These are phyloP conservation scores for Colletotrichum eleusines DNA, from an alignment of 2,329 filamentous ascomycete species.

Conservation along the genomic window DNA sequence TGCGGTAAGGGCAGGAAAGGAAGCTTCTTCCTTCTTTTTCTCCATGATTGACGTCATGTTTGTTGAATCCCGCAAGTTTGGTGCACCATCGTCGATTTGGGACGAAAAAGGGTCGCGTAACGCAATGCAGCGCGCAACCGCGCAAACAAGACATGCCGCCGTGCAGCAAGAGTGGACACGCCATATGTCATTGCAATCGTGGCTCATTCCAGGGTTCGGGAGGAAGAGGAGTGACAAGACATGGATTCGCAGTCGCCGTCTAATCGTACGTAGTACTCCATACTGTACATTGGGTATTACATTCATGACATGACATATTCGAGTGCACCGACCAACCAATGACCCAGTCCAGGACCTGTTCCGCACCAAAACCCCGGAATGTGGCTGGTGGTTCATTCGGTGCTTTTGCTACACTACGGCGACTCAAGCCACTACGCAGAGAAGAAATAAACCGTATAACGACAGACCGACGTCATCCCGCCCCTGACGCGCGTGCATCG, in stretches of 20 bases:
- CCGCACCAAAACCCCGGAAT: constrained; percentile 11
- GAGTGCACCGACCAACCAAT: too few relatives aligned
- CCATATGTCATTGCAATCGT: constrained; percentile 29
- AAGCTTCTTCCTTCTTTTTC: neutral
- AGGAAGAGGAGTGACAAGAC: neutral
- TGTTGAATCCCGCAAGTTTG: constrained; percentile 7
- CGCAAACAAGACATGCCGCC: constrained; percentile 4
- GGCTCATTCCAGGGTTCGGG: constrained; percentile 8
- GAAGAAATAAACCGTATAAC: neutral
- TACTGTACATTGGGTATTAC: too few relatives aligned
- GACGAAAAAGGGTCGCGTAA: constrained; percentile 18
- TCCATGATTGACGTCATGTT: constrained; percentile 41
- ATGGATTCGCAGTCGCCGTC: neutral
- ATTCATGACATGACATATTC: neutral
- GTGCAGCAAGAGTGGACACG: constrained; percentile 17
- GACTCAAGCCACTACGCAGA: neutral
- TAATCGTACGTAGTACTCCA: too few relatives aligned
- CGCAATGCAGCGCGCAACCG: constrained; percentile 3
- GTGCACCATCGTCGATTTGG: constrained; percentile 25
- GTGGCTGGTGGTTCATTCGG: constrained; percentile 35
- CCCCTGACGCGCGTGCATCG: constrained; percentile 31
- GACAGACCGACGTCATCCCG: constrained; percentile 36
- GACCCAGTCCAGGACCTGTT: too few relatives aligned
- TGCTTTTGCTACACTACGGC: neutral
- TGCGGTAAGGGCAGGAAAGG: neutral